Evolutionary conservation across 768 basidiomycete genomes (phyloP).

Genomic region (Psilocybe azurescens): DNA sequence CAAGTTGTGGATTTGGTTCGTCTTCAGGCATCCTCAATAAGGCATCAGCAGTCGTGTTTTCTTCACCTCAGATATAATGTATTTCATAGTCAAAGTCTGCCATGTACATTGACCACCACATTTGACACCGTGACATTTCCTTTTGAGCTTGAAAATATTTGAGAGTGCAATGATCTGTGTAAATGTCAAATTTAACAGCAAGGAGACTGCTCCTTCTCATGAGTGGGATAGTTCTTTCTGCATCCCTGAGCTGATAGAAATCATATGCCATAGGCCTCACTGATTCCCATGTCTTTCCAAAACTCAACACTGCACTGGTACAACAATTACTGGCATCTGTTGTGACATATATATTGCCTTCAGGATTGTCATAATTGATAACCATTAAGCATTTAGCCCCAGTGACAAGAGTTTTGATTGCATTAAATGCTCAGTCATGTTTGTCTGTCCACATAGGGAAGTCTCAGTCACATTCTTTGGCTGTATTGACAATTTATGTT

Average conservation of each 20-base stretch:
- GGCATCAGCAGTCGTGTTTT: constrained; percentile 42
- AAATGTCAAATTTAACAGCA: constrained; percentile 30
- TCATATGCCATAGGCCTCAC: neutral
- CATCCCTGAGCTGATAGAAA: neutral
- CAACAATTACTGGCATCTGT: constrained; percentile 18
- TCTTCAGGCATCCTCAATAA: constrained; percentile 31
- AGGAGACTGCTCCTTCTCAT: constrained; percentile 34
- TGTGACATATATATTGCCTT: constrained; percentile 12
- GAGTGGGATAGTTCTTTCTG: constrained; percentile 11
- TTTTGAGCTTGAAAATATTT: constrained; percentile 9
- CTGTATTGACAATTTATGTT: too few relatives aligned
- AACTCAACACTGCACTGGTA: constrained; percentile 34
- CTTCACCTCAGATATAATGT: constrained; percentile 32
- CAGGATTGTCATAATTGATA: constrained; percentile 16
- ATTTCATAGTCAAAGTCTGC: constrained; percentile 38
- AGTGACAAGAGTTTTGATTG: constrained; percentile 41
- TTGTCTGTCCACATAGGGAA: constrained; percentile 42
- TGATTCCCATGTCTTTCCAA: constrained; percentile 28
- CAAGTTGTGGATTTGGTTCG: too few relatives aligned
- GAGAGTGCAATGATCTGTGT: constrained; percentile 38
- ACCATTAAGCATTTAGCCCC: constrained; percentile 21
- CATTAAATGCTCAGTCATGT: constrained; percentile 17
- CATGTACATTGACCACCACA: constrained; percentile 31
- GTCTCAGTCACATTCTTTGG: constrained; percentile 30
- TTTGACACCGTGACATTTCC: constrained; percentile 9